These are phyloP conservation scores for Xylaria sp. DNA, from an alignment of 2,329 filamentous ascomycete genomes.

Conservation along the genomic window DNA sequence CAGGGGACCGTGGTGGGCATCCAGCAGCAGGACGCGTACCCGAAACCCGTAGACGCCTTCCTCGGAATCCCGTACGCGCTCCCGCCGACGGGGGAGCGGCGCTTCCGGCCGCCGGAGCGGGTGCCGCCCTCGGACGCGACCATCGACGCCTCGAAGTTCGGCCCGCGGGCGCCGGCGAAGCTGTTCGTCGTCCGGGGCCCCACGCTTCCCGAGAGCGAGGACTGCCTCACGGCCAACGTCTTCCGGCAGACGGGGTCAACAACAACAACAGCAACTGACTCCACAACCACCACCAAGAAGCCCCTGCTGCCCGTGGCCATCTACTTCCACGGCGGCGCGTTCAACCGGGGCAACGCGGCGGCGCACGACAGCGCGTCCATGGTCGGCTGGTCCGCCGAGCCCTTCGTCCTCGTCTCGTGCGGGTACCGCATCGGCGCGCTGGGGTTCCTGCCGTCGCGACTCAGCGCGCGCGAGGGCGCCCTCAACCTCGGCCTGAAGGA, in stretches of 20 bases:
- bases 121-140: conserved; percentile 32
- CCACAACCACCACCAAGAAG: no score
- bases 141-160: conserved; percentile 31
- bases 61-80: conserved; percentile 53
- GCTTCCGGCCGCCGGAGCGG: conserved; percentile 45
- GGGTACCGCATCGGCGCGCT: conserved; percentile 59
- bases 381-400: conserved; percentile 49
- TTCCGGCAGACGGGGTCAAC: conserved; percentile 26
- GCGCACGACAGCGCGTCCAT: conserved; percentile 54
- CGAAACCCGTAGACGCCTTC: conserved; percentile 44
- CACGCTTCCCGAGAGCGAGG: conserved; percentile 27
- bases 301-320: conserved; percentile 45
- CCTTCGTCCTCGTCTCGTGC: conserved; percentile 52
- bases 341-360: conserved; percentile 44
- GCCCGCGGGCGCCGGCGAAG: conserved; percentile 27
- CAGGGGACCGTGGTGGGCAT: conserved; percentile 33
- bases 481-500: conserved; percentile 61
- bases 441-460: conserved; percentile 60
- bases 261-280: no score
- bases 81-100: conserved; percentile 48
- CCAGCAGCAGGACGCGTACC: conserved; percentile 18
- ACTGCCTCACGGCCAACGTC: conserved; percentile 33
- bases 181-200: conserved; percentile 25
- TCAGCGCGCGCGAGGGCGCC: conserved; percentile 54
- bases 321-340: conserved; percentile 52